Conservation (phyloP, 768 basidiomycete genomes). For the Lactarius trivialis region DNA sequence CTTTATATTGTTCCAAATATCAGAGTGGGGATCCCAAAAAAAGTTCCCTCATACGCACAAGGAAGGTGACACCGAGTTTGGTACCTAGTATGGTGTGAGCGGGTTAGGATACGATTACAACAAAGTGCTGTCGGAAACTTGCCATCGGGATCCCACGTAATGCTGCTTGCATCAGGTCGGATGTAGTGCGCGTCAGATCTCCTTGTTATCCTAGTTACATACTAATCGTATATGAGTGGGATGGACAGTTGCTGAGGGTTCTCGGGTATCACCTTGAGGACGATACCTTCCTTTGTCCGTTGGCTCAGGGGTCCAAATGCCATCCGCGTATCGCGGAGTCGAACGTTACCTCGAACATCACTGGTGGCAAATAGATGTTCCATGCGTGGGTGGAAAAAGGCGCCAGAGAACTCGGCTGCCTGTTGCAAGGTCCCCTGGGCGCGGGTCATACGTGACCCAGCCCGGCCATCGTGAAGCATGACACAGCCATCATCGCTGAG, state of each 20-base stretch:
- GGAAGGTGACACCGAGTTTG: slow-evolving; percentile 58
- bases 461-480: slow-evolving; percentile 54
- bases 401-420: slow-evolving; percentile 51
- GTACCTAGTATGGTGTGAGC: slow-evolving; percentile 37
- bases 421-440: slow-evolving; percentile 51
- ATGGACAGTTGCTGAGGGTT: slow-evolving; percentile 17
- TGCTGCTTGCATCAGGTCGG: slow-evolving; percentile 63
- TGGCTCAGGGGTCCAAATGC: slow-evolving; percentile 51
- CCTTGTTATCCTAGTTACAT: slow-evolving; percentile 42
- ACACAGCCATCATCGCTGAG: slow-evolving; percentile 67
- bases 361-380: slow-evolving; percentile 65
- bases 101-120: neutral
- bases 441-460: slow-evolving; percentile 28
- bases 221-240: slow-evolving; percentile 29
- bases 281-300: slow-evolving; percentile 46
- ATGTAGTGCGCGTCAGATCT: slow-evolving; percentile 35
- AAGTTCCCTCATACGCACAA: slow-evolving; percentile 37
- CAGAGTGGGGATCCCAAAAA: slow-evolving; percentile 1
- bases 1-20: slow-evolving; percentile 32
- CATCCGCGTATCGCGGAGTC: slow-evolving; percentile 67
- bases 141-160: slow-evolving; percentile 66
- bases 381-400: slow-evolving; percentile 61
- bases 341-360: slow-evolving; percentile 51
- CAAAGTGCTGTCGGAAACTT: slow-evolving; percentile 18
- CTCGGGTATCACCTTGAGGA: slow-evolving; percentile 39